phyloP scores from a whole-genome alignment of 345 rosid genomes.

The Garcia nutans region DNA sequence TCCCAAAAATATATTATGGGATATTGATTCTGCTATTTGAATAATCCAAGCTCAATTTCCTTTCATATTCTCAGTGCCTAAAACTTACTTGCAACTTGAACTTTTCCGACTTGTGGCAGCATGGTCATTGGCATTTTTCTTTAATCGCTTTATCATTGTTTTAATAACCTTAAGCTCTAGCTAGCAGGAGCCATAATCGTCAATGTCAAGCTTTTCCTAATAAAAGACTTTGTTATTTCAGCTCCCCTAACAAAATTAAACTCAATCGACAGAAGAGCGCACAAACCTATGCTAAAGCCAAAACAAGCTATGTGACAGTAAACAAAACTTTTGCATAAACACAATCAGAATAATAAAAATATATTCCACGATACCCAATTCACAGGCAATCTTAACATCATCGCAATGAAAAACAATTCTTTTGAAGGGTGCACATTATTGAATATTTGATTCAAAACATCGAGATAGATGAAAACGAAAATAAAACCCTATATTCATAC shows the following conservation, averaged over 20 bases:
- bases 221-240: not conserved
- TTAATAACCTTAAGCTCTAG: not conserved
- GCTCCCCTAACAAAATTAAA: not conserved
- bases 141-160: not conserved
- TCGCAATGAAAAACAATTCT: slow-evolving; percentile 3
- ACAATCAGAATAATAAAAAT: not conserved
- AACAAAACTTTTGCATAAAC: not conserved
- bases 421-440: slow-evolving; percentile 17
- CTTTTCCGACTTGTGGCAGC: not conserved
- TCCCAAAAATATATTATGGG: not conserved
- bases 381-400: slow-evolving; percentile 6
- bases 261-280: not conserved
- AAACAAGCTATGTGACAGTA: not conserved
- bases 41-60: not conserved
- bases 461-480: slow-evolving; percentile 14
- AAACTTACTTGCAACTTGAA: not conserved
- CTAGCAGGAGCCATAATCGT: not conserved
- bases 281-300: not conserved
- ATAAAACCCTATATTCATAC: slow-evolving; percentile 3
- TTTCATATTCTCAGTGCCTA: not conserved
- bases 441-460: slow-evolving; percentile 1
- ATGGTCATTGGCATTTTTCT: too few relatives aligned
- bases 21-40: not conserved
- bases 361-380: slow-evolving; percentile 11
- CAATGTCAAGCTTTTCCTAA: not conserved